Conservation (phyloP, 345 rosid species). For the Aquilaria malaccensis region DNA sequence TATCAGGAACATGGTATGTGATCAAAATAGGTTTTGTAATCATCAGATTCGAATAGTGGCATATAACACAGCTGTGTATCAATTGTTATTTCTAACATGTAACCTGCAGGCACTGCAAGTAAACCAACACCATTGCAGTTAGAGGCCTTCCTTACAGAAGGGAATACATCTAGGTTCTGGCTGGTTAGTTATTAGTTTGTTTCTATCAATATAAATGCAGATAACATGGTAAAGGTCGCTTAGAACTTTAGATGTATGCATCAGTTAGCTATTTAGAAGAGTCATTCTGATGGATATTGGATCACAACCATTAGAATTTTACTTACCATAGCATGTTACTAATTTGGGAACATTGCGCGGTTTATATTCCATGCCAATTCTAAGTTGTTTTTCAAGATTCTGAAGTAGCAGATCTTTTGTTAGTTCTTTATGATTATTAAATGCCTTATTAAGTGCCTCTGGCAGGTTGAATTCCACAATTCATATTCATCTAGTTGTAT, state of each 20-base stretch:
- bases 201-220: too few relatives aligned
- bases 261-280: too few relatives aligned
- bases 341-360: too few relatives aligned
- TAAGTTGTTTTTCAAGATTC: too few relatives aligned
- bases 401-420: too few relatives aligned
- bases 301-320: too few relatives aligned
- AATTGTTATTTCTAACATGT: slow-evolving; percentile 2
- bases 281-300: too few relatives aligned
- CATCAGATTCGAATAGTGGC: background rate
- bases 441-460: background rate
- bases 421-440: too few relatives aligned
- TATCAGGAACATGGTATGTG: slow-evolving; percentile 57
- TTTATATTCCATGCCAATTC: too few relatives aligned
- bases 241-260: too few relatives aligned
- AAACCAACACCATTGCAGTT: slow-evolving; percentile 83
- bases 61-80: background rate
- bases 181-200: slow-evolving; percentile 48
- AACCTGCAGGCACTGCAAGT: slow-evolving; percentile 44
- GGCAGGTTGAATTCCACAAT: slow-evolving; percentile 71
- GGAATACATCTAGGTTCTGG: slow-evolving; percentile 74
- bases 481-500: slow-evolving; percentile 48
- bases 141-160: slow-evolving; percentile 72
- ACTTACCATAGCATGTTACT: too few relatives aligned
- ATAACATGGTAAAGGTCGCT: too few relatives aligned
- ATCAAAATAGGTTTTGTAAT: slow-evolving; percentile 1